These are phyloP conservation scores for Poa annua DNA, from an alignment of 176 grass and related monocot species.

Conservation along the genomic window DNA sequence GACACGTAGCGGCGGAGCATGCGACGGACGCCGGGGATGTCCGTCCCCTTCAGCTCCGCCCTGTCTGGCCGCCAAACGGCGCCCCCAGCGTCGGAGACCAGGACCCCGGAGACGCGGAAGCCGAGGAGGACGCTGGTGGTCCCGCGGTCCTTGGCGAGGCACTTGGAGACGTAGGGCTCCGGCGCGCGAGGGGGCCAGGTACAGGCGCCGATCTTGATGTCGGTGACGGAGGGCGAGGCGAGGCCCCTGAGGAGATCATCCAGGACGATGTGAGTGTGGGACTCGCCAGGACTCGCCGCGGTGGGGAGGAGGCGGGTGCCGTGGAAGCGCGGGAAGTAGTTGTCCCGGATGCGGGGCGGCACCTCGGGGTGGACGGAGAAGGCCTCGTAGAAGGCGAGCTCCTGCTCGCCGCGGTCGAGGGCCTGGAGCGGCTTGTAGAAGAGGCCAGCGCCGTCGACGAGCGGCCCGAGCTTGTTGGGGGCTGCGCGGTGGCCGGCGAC, in stretches of 20 bases:
- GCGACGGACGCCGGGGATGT: slow-evolving; percentile 51
- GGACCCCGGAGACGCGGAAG: slow-evolving; percentile 71
- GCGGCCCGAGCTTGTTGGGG: slow-evolving; percentile 48
- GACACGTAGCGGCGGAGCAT: slow-evolving; percentile 75
- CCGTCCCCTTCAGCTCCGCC: slow-evolving; percentile 46
- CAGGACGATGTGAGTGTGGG: slow-evolving; percentile 64
- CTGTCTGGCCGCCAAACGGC: slow-evolving; percentile 56
- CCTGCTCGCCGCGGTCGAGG: slow-evolving; percentile 56
- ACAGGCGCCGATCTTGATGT: slow-evolving; percentile 88
- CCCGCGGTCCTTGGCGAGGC: slow-evolving; percentile 71
- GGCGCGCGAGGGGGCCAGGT: slow-evolving; percentile 59
- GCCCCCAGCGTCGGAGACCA: slow-evolving; percentile 34
- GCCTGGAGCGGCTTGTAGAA: slow-evolving; percentile 85
- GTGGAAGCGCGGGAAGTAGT: slow-evolving; percentile 76
- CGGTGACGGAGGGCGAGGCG: slow-evolving; percentile 57
- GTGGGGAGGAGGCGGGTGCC: slow-evolving; percentile 58
- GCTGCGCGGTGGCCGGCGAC: slow-evolving; percentile 63
- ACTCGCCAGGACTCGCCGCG: slow-evolving; percentile 41
- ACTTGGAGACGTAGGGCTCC: slow-evolving; percentile 73
- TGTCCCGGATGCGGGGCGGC: slow-evolving; percentile 44
- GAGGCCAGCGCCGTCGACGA: slow-evolving; percentile 61
- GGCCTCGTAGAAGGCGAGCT: slow-evolving; percentile 73
- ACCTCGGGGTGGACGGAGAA: slow-evolving; percentile 53
- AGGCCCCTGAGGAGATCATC: slow-evolving; percentile 68
- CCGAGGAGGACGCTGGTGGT: slow-evolving; percentile 64